A percentile compares a stretch with the other conserved stretches of the same genome.
These are phyloP conservation scores for Fusarium annulatum DNA, from an alignment of 2,329 filamentous ascomycete species.

Conservation along the genomic window DNA sequence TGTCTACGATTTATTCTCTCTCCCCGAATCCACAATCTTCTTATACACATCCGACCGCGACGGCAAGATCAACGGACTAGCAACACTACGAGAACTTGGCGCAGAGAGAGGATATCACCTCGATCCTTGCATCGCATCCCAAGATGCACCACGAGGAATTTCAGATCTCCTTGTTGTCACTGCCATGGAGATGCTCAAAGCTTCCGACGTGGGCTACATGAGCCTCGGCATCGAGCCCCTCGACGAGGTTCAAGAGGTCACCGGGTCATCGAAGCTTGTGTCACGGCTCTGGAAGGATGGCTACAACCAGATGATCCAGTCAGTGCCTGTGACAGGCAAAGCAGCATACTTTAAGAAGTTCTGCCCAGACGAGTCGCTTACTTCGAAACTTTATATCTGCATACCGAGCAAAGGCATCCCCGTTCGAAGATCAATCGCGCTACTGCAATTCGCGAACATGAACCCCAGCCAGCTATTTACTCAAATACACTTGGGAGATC, in stretches of 20 bases:
- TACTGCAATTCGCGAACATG: slow-evolving; percentile 22
- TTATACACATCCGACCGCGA: slow-evolving; percentile 1
- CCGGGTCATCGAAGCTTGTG: background rate
- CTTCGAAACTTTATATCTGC: slow-evolving; percentile 10
- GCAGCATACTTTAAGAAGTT: slow-evolving; percentile 11
- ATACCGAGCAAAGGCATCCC: background rate
- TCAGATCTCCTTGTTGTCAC: slow-evolving; percentile 10
- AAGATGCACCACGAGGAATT: background rate
- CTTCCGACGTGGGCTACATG: slow-evolving; percentile 3
- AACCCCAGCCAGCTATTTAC: background rate
- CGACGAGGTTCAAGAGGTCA: background rate
- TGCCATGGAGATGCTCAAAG: background rate
- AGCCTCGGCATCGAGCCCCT: slow-evolving; percentile 8
- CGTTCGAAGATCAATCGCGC: slow-evolving; percentile 2
- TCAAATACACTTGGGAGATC: background rate
- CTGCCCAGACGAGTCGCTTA: background rate
- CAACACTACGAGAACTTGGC: slow-evolving; percentile 12
- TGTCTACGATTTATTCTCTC: slow-evolving; percentile 4
- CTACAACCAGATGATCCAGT: slow-evolving; percentile 8
- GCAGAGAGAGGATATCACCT: slow-evolving; percentile 8
- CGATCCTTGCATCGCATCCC: slow-evolving; percentile 13
- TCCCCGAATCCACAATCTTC: background rate
- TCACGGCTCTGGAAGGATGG: slow-evolving; percentile 7
- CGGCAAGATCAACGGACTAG: slow-evolving; percentile 1
- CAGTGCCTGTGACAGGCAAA: slow-evolving; percentile 9